Base-by-base conservation (phyloP, 1,284 basidiomycete genomes). In the Meira nashicola region DNA sequence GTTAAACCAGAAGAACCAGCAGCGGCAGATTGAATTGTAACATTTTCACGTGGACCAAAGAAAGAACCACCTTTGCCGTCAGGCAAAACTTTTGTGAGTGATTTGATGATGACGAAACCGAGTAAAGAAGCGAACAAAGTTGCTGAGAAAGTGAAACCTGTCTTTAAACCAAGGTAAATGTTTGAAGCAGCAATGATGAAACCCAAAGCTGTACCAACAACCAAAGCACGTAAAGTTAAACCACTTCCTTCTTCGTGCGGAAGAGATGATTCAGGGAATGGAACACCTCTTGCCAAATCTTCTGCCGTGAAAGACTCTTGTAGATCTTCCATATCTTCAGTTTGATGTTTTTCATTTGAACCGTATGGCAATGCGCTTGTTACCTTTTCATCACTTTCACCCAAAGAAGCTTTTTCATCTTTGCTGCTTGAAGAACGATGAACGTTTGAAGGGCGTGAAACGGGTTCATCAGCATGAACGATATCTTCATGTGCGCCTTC, bases 41-140 rank as follows among this genome's bases (percentile, higher is more conserved):
- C 85, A 76, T 87, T 87, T 73, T 87, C 86, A 74, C 85, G 85
- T 25, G 86, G 86, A 40, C 86, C 86, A 68, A 87, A 87, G 62
- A 82, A 79, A 12, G 85, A 86, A 41, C 85, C 85, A 33, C 84
- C 80, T 50, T 84, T 67, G 57, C 80, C 79, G 58, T 81, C 80
- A 7, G 83, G 85, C 39, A 84, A 65, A 1, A 81, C 75, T 55
- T 79, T 83, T 15, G 84, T 83, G 23, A 87, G 64, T 2, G 84
- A 81, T 68, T 87, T 87, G 63, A 87, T 79, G 66, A 86, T 85
- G 25, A 84, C 84, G 72, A 83, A 86, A 65, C 86, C 86, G 67
- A 86, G 85, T 59, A 87, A 85, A 70, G 81, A 81, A 62, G 85
- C 86, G 66, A 87, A 86, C 14, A 86, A 79, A 55, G 84, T 83